A percentile compares a stretch with the other conserved stretches of the same genome.
These are phyloP conservation scores for Atkinsonella texensis DNA, from an alignment of 2,329 filamentous ascomycete genomes.

Conservation along the genomic window DNA sequence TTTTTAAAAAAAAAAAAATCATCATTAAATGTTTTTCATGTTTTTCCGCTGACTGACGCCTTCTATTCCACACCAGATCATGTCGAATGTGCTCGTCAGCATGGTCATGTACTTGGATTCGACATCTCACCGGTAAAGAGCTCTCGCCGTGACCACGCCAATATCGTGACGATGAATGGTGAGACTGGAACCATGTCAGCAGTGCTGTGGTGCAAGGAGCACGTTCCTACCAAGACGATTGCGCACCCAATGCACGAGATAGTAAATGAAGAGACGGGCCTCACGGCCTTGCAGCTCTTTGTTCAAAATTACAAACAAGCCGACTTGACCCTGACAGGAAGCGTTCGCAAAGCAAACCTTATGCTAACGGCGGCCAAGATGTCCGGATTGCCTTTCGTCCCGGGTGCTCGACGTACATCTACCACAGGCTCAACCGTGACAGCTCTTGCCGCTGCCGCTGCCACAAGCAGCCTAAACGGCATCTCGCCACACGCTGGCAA, in stretches of 20 bases:
- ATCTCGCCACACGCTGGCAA: slow-evolving; percentile 12
- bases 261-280: slow-evolving; percentile 50
- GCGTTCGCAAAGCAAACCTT: slow-evolving; percentile 81
- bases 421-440: slow-evolving; percentile 16
- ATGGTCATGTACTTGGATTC: slow-evolving; percentile 75
- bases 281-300: slow-evolving; percentile 75
- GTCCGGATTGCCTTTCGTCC: slow-evolving; percentile 20
- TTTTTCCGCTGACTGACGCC: too few relatives aligned
- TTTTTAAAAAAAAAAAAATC: too few relatives aligned
- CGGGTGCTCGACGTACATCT: slow-evolving; percentile 42
- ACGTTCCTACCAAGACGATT: slow-evolving; percentile 57
- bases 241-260: slow-evolving; percentile 71
- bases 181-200: slow-evolving; percentile 79
- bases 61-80: slow-evolving; percentile 32
- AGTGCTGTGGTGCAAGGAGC: slow-evolving; percentile 83
- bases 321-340: slow-evolving; percentile 79
- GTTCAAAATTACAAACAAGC: slow-evolving; percentile 89
- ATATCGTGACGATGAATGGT: slow-evolving; percentile 66
- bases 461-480: slow-evolving; percentile 7
- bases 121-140: slow-evolving; percentile 84
- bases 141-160: slow-evolving; percentile 69
- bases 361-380: slow-evolving; percentile 52
- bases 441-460: slow-evolving; percentile 12
- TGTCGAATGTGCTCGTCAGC: slow-evolving; percentile 79
- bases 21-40: too few relatives aligned